Evolutionary conservation across 495 filamentous ascomycete genomes (phyloP).

Genomic region (Massariosphaeria phaeospora): DNA sequence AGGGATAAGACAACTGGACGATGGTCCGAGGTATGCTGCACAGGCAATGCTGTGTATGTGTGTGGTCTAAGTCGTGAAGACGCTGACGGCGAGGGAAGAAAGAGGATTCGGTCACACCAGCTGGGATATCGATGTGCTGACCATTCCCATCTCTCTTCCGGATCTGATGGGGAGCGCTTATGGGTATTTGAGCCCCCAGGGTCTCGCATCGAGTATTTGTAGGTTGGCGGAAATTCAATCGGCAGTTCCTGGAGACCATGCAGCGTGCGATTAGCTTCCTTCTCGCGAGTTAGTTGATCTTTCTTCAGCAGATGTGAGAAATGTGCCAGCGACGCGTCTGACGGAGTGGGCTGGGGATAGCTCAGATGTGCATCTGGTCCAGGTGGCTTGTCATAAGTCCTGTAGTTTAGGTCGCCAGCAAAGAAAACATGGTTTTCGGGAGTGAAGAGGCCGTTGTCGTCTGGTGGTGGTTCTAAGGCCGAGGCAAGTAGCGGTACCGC

Average conservation of each 20-base stretch:
- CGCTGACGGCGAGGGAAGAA: constrained; percentile 41
- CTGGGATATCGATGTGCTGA: constrained; percentile 77
- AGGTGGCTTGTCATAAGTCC: constrained; percentile 62
- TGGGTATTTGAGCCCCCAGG: constrained; percentile 42
- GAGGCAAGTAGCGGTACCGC: constrained; percentile 46
- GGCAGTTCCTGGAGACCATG: constrained; percentile 71
- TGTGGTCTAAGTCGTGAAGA: constrained; percentile 35
- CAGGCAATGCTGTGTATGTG: constrained; percentile 67
- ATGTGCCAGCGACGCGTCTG: constrained; percentile 48
- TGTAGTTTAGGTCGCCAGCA: constrained; percentile 91
- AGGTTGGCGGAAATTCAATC: constrained; percentile 83
- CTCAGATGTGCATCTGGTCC: constrained; percentile 44
- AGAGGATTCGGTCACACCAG: constrained; percentile 92
- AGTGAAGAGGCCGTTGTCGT: constrained; percentile 56
- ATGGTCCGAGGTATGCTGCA: constrained; percentile 77
- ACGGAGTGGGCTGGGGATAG: constrained; percentile 58
- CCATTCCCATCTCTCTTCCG: constrained; percentile 58
- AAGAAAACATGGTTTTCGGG: constrained; percentile 75
- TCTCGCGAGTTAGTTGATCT: constrained; percentile 76
- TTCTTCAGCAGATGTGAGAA: constrained; percentile 58
- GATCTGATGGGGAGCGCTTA: constrained; percentile 25
- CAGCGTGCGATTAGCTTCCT: constrained; percentile 56
- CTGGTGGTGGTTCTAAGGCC: constrained; percentile 22
- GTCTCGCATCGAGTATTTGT: constrained; percentile 61
- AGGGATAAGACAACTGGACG: constrained; percentile 68